Percentiles rank a stretch among this genome's conserved stretches.
Conservation (phyloP, 148 eudicot species). For the Chenopodium quinoa region DNA sequence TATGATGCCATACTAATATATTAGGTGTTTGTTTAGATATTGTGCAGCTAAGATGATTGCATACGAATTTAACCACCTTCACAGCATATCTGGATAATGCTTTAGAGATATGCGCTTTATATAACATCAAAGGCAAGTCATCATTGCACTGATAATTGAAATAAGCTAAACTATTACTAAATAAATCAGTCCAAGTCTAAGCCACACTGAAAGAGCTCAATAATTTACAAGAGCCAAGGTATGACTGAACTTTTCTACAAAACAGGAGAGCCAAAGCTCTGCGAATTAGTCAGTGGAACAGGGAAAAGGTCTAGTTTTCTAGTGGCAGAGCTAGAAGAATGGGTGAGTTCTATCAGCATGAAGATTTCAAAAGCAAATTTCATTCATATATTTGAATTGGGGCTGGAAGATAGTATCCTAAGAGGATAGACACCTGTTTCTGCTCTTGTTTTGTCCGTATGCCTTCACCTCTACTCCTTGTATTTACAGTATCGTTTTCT, state of each 20-base stretch:
- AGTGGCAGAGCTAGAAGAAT: not conserved
- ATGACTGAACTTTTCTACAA: not conserved
- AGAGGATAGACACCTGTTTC: conserved; percentile 22
- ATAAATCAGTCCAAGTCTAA: not conserved
- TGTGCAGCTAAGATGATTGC: not conserved
- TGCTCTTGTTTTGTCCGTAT: conserved; percentile 10
- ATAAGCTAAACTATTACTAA: not conserved
- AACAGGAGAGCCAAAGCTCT: not conserved
- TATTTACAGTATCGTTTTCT: conserved; percentile 19
- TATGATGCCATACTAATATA: not conserved
- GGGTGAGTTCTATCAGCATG: not conserved
- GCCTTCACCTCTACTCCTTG: conserved; percentile 2
- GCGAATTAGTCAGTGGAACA: not conserved
- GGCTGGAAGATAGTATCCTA: not conserved
- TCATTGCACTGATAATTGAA: not conserved
- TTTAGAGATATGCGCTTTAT: not conserved
- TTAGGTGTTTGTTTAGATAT: not conserved
- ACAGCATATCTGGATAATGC: not conserved
- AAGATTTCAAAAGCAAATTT: not conserved
- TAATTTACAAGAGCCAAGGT: not conserved
- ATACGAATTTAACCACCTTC: not conserved
- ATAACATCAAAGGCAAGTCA: not conserved
- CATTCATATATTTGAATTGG: conserved; percentile 3
- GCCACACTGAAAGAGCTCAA: not conserved
- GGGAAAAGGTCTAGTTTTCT: not conserved